A percentile compares a stretch with the other conserved stretches of the same genome.
phyloP scores from a whole-genome alignment of 129 eudicot genomes.

The Flaveria trinervia region DNA sequence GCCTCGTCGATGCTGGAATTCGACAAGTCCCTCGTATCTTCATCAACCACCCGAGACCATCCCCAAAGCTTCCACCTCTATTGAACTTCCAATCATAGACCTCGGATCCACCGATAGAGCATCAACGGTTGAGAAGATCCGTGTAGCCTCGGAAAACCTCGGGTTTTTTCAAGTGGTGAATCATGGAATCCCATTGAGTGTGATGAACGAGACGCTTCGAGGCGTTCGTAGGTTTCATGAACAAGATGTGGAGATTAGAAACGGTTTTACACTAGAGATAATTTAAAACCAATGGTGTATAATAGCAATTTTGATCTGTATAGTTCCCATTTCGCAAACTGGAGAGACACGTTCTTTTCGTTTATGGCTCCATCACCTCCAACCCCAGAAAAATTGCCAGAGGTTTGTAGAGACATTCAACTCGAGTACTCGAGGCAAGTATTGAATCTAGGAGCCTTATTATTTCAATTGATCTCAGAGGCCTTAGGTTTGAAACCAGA shows the following conservation, averaged over 20 bases:
- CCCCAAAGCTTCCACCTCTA: conserved; percentile 12
- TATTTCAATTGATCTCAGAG: conserved; percentile 49
- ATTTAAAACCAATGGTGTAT: conserved; percentile 31
- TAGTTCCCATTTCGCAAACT: conserved; percentile 17
- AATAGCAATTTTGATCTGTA: conserved; percentile 47
- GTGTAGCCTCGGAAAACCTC: conserved; percentile 30
- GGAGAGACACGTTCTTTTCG: conserved; percentile 29
- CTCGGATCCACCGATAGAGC: conserved; percentile 26
- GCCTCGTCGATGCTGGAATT: conserved; percentile 53
- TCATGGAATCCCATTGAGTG: conserved; percentile 51
- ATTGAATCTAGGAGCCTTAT: conserved; percentile 16
- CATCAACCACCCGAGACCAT: conserved; percentile 40
- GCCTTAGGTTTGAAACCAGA: conserved; percentile 47
- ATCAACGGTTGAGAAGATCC: conserved; percentile 34
- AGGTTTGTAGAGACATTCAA: conserved; percentile 44
- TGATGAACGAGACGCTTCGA: conserved; percentile 43
- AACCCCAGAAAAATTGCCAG: conserved; percentile 27
- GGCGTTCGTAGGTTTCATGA: conserved; percentile 32
- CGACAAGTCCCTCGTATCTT: conserved; percentile 43
- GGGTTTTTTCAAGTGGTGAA: conserved; percentile 60
- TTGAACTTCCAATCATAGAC: conserved; percentile 45
- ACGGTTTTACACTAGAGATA: conserved; percentile 43
- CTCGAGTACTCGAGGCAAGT: conserved; percentile 41
- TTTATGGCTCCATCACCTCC: conserved; percentile 34
- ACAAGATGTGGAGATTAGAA: conserved; percentile 32